Evolutionary conservation across 2,329 filamentous ascomycete species (phyloP).

Genomic region (Epichloe scottii): DNA sequence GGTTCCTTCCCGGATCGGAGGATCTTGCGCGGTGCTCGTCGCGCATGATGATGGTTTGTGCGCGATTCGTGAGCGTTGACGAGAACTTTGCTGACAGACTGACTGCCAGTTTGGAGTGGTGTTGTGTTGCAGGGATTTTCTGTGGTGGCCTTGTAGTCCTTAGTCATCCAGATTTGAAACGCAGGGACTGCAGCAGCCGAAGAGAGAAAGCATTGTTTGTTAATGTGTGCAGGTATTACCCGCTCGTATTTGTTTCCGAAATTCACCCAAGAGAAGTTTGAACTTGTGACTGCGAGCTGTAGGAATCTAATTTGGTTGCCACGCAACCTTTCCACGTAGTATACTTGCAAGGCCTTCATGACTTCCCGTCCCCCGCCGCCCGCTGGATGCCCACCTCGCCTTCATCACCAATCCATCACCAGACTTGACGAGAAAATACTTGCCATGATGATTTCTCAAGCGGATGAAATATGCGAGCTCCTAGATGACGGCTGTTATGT

Average conservation of each 20-base stretch:
- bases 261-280: too few species aligned
- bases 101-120: too few species aligned
- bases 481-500: conserved; percentile 47
- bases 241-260: too few species aligned
- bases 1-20: conserved; percentile 16
- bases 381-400: background rate
- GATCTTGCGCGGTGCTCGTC: conserved; percentile 26
- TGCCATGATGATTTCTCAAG: conserved; percentile 5
- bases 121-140: too few species aligned
- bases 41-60: conserved; percentile 25
- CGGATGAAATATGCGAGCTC: conserved; percentile 24
- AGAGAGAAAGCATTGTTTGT: too few species aligned
- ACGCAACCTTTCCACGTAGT: too few species aligned
- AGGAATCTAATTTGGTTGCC: too few species aligned
- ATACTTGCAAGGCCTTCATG: background rate
- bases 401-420: background rate
- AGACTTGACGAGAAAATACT: background rate
- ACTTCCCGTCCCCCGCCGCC: background rate
- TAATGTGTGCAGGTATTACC: too few species aligned
- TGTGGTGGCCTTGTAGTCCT: background rate
- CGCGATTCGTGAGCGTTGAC: background rate
- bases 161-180: background rate
- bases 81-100: background rate
- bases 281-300: too few species aligned
- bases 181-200: background rate